Evolutionary conservation across 805 yeast genomes (phyloP), one percentile per base, ranked within the genome.

Genomic region (Sugiyamaella valdiviana): DNA sequence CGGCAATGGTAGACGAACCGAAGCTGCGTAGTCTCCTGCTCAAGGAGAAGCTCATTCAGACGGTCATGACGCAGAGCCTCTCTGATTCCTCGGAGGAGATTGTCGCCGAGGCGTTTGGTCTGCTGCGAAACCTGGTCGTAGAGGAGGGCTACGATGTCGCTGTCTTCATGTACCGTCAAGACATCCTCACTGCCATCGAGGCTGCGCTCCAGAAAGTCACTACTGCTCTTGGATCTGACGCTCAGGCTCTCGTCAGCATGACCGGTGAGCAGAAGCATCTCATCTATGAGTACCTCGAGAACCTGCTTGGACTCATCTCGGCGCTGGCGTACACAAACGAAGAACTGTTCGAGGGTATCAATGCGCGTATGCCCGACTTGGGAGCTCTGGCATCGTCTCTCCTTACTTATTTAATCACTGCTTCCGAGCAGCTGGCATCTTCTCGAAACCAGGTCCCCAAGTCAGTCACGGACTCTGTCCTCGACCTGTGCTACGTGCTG

Each of bases 101-200:
- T 40, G 83, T 85, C 16, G 84, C 85, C 17, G 95, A 85, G 58
- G 74, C 91, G 1, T 82, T 79, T 57, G 97, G 96, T 1, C 69
- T 91, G 20, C 68, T 93, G 53, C 76, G 96, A 62, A 88, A 85
- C 61, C 61, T 91, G 48, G 82, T 84, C 2, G 72, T 87, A 46
- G 95, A 87, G 60, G 95, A 89, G 66, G 97, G 96, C 17, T 82
- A 86, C 57, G 95, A 87, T 54, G 76, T 87, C 35, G 79, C 88
- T 22, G 76, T 78, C 17, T 79, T 77, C 63, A 63, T 85, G 46
- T 84, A 95, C 85, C 77, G 97, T 61, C 79, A 80, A 15, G 80
- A 84, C 52, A 79, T 91, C 38, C 82, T 95, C 85, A 71, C 76
- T 0, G 67, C 76, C 22, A 72, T 88, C 37, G 76, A 73, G 42